phyloP scores from a whole-genome alignment of 768 basidiomycete species.

The Lactarius psammicola region DNA sequence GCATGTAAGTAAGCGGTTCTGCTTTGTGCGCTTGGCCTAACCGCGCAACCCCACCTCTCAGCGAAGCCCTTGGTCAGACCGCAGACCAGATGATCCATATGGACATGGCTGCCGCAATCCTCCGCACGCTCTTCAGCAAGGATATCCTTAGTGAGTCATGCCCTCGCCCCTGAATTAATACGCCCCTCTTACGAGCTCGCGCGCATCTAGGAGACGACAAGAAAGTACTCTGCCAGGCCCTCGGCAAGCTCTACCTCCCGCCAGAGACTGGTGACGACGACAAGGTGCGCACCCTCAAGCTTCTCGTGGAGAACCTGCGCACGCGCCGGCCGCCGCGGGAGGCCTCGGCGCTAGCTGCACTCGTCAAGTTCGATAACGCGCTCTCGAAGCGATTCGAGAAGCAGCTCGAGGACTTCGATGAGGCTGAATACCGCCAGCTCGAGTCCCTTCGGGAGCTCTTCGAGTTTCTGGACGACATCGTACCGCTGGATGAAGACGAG shows the following conservation, averaged over 20 bases:
- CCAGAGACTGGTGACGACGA: conserved; percentile 62
- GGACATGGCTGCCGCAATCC: conserved; percentile 53
- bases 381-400: conserved; percentile 71
- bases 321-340: conserved; percentile 60
- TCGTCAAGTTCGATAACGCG: conserved; percentile 63
- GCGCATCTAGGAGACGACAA: conserved; percentile 43
- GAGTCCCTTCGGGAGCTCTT: conserved; percentile 63
- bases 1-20: conserved; percentile 43
- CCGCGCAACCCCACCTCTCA: conserved; percentile 29
- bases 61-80: conserved; percentile 43
- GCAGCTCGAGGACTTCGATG: conserved; percentile 67
- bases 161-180: too few species aligned
- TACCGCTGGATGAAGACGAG: conserved; percentile 65
- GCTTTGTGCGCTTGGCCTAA: neutral
- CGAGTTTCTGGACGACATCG: conserved; percentile 67
- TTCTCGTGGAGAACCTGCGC: conserved; percentile 59
- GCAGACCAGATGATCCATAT: conserved; percentile 49
- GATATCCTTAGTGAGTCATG: conserved; percentile 51
- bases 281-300: conserved; percentile 59
- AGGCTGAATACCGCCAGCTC: conserved; percentile 66
- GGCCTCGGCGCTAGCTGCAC: conserved; percentile 60
- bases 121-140: conserved; percentile 48
- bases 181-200: neutral
- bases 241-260: conserved; percentile 61
- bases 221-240: conserved; percentile 48